Conservation (phyloP, 2,329 filamentous ascomycete genomes). For the Tricladium varicosporioides region DNA sequence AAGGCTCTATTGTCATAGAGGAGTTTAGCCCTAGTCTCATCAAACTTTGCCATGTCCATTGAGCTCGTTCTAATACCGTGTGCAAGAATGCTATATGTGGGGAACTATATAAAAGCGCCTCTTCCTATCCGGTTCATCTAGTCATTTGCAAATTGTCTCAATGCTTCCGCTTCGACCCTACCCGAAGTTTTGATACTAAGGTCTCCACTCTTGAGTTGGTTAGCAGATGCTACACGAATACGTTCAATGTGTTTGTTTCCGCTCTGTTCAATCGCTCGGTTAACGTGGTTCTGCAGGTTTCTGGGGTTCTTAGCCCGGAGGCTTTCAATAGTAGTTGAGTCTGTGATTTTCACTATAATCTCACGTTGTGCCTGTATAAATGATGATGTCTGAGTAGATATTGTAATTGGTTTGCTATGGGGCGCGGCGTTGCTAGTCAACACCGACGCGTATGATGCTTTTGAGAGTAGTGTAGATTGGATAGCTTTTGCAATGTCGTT, state of each 20-base stretch:
- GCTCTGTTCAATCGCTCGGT: slow-evolving; percentile 22
- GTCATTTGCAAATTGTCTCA: slow-evolving; percentile 1
- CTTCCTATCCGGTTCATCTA: slow-evolving; percentile 8
- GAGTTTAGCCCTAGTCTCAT: background rate
- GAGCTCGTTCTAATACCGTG: background rate
- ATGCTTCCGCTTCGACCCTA: slow-evolving; percentile 1
- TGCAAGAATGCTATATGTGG: slow-evolving; percentile 4
- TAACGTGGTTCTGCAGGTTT: slow-evolving; percentile 15
- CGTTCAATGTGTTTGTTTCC: slow-evolving; percentile 21
- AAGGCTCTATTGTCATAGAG: slow-evolving; percentile 1
- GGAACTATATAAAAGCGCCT: background rate
- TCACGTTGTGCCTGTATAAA: slow-evolving; percentile 14
- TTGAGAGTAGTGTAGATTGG: background rate
- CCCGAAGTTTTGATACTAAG: slow-evolving; percentile 13
- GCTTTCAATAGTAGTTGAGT: slow-evolving; percentile 12
- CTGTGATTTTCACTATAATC: slow-evolving; percentile 18
- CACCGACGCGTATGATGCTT: background rate
- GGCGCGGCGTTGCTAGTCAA: slow-evolving; percentile 4
- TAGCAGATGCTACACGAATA: slow-evolving; percentile 11
- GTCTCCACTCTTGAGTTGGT: slow-evolving; percentile 16
- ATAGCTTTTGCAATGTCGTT: background rate
- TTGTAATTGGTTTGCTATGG: slow-evolving; percentile 13
- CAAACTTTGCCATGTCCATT: background rate
- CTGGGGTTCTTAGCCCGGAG: slow-evolving; percentile 15
- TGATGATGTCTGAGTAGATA: slow-evolving; percentile 11